Conservation (phyloP, 2,329 filamentous ascomycete species). For the Diaporthe caulivora region DNA sequence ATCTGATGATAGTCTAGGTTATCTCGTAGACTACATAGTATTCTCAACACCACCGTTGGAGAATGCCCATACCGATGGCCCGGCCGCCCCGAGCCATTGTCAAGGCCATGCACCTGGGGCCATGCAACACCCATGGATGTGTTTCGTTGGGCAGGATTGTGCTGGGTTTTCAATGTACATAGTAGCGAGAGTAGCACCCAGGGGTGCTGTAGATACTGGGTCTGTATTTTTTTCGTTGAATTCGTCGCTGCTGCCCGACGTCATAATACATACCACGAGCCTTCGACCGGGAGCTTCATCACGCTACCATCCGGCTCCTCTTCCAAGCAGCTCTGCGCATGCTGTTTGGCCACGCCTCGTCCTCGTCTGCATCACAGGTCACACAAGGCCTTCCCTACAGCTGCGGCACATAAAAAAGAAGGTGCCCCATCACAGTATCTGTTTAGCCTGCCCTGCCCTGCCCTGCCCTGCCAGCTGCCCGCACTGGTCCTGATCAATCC, state of each 20-base stretch:
- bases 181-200: background rate
- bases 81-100: constrained; percentile 3
- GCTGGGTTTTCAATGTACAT: constrained; percentile 5
- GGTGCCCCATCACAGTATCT: constrained; percentile 41
- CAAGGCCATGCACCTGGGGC: background rate
- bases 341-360: background rate
- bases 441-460: constrained; percentile 37
- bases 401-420: constrained; percentile 21
- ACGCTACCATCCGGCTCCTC: constrained; percentile 5
- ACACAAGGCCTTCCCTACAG: constrained; percentile 2
- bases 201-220: background rate
- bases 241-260: constrained; percentile 37
- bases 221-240: constrained; percentile 33
- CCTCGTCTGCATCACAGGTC: constrained; percentile 5
- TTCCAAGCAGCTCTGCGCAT: constrained; percentile 7
- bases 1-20: background rate
- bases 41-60: background rate
- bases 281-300: constrained; percentile 9
- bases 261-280: constrained; percentile 32
- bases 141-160: constrained; percentile 4
- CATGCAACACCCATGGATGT: background rate
- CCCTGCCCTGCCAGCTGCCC: too few species aligned
- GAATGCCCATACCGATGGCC: background rate
- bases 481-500: background rate
- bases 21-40: background rate